A percentile compares a stretch with the other conserved stretches of the same genome.
Evolutionary conservation across 192 early-diverging fungal genomes (phyloP).

Genomic region (Mortierella hygrophila): DNA sequence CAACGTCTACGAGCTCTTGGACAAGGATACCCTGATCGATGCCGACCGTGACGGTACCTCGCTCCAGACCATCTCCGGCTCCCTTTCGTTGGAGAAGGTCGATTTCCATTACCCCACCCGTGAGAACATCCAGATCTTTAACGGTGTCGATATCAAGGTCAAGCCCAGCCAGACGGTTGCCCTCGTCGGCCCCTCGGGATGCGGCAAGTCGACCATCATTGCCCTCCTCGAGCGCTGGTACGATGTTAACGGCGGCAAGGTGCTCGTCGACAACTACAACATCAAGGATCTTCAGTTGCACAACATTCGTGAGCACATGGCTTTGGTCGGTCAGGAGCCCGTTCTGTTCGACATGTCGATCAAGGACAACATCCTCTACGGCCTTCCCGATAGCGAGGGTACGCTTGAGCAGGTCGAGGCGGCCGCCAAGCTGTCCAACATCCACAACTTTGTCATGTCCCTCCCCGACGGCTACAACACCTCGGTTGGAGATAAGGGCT

Average conservation of each 20-base stretch:
- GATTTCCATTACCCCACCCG: slow-evolving; percentile 80
- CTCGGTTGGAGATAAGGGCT: slow-evolving; percentile 76
- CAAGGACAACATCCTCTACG: slow-evolving; percentile 90
- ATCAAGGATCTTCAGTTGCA: slow-evolving; percentile 73
- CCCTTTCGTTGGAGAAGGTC: slow-evolving; percentile 55
- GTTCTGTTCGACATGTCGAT: slow-evolving; percentile 90
- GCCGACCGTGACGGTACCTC: slow-evolving; percentile 56
- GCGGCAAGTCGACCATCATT: slow-evolving; percentile 83
- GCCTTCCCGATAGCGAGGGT: slow-evolving; percentile 55
- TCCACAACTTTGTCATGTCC: slow-evolving; percentile 66
- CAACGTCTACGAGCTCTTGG: slow-evolving; percentile 76
- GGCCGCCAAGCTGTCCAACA: slow-evolving; percentile 71
- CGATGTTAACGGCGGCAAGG: slow-evolving; percentile 73
- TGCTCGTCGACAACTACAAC: slow-evolving; percentile 70
- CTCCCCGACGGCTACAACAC: slow-evolving; percentile 76
- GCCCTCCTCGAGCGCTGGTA: slow-evolving; percentile 84
- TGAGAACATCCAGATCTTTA: slow-evolving; percentile 69
- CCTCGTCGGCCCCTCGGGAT: slow-evolving; percentile 88
- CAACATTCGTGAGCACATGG: slow-evolving; percentile 80
- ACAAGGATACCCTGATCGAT: slow-evolving; percentile 80
- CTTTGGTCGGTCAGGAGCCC: slow-evolving; percentile 95
- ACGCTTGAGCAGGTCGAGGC: slow-evolving; percentile 71
- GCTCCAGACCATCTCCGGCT: slow-evolving; percentile 38
- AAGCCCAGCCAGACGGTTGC: slow-evolving; percentile 84
- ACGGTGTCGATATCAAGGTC: slow-evolving; percentile 62